Conservation (phyloP, 495 filamentous ascomycete species). For the Neurospora intermedia region DNA sequence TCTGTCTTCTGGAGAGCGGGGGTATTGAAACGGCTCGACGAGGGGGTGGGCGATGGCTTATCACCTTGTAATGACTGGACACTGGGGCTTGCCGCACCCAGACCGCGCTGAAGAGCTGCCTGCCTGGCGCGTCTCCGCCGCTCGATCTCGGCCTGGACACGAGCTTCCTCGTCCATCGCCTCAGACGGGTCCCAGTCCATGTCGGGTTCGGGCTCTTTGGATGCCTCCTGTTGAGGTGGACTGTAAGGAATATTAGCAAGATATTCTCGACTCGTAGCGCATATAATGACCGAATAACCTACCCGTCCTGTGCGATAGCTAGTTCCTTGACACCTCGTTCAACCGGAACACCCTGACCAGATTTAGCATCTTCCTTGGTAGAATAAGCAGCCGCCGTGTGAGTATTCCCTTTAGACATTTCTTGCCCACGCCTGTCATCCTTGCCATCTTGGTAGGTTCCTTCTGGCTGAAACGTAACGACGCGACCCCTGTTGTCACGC, state of each 20-base stretch:
- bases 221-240: background rate
- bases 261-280: background rate
- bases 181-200: slow-evolving; percentile 37
- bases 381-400: slow-evolving; percentile 24
- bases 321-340: slow-evolving; percentile 32
- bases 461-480: slow-evolving; percentile 7
- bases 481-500: slow-evolving; percentile 23
- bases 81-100: slow-evolving; percentile 61
- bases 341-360: slow-evolving; percentile 46
- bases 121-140: slow-evolving; percentile 79
- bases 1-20: slow-evolving; percentile 25
- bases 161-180: slow-evolving; percentile 54
- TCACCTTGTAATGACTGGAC: slow-evolving; percentile 64
- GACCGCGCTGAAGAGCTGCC: slow-evolving; percentile 70
- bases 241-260: slow-evolving; percentile 2
- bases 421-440: slow-evolving; percentile 29
- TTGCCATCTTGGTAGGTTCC: slow-evolving; percentile 33
- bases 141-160: slow-evolving; percentile 55
- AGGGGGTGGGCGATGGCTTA: slow-evolving; percentile 45
- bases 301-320: slow-evolving; percentile 17
- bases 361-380: slow-evolving; percentile 57
- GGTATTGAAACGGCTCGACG: slow-evolving; percentile 33
- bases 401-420: slow-evolving; percentile 21
- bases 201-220: slow-evolving; percentile 18
- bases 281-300: background rate